These are phyloP conservation scores for Fusarium subglutinans DNA, from an alignment of 2,329 filamentous ascomycete genomes.

Conservation along the genomic window DNA sequence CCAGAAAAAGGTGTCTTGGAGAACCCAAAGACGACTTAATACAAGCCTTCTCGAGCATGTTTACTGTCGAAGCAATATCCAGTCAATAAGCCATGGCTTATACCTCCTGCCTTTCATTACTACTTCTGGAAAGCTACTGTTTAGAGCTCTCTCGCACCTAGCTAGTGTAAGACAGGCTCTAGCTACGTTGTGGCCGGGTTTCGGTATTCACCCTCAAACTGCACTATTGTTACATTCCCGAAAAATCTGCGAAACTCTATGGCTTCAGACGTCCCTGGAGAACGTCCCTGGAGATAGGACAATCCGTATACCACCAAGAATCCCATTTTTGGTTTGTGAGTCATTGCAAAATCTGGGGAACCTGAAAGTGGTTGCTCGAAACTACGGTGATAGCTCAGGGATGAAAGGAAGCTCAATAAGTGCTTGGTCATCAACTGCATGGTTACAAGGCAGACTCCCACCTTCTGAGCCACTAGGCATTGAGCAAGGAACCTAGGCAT, in stretches of 20 bases:
- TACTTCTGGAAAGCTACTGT: background rate
- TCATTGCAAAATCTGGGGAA: background rate
- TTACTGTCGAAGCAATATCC: background rate
- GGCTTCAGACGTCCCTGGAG: fast-evolving
- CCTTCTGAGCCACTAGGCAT: background rate
- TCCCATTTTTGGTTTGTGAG: background rate
- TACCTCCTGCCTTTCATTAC: background rate
- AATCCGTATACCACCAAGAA: too few relatives aligned
- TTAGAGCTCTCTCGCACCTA: background rate
- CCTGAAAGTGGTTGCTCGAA: background rate
- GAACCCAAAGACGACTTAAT: background rate
- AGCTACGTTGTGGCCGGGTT: background rate
- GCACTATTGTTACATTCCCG: background rate
- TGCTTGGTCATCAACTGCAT: background rate
- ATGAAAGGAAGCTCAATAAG: background rate
- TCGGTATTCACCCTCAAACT: background rate
- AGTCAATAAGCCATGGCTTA: background rate
- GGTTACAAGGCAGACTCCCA: background rate
- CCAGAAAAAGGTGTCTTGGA: too few relatives aligned
- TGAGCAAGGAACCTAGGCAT: background rate
- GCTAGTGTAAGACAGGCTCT: background rate
- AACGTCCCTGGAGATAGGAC: fast-evolving
- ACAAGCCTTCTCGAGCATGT: background rate
- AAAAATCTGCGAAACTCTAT: background rate
- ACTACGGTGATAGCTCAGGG: background rate